Base-by-base conservation (phyloP, 305 asterid genomes). In the Fraxinus platypoda region DNA sequence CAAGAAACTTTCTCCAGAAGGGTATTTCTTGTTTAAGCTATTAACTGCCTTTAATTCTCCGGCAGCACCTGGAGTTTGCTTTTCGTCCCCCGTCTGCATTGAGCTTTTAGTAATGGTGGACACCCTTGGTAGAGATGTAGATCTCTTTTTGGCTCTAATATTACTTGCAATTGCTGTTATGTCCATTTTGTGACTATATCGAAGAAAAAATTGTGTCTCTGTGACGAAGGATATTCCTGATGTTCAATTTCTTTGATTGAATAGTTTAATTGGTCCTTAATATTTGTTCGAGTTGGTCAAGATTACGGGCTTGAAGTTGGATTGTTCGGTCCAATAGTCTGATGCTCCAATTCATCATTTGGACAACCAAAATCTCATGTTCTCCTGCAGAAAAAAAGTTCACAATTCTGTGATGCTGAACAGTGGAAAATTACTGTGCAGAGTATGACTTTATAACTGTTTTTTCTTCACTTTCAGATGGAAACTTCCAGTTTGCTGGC, bases 61-160 rank as follows among this genome's bases (percentile, higher is more conserved):
- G 17, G 62, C 57, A 71, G 33, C 82, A 35, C 62, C 19, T 6
- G 83, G 25, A 17, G 31, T 78, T 41, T 59, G 83, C 57, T 83
- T 82, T 21, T 77, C 91, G 30, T 54, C 81, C 72, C 73, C 73
- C 75, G 31, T 80, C 85, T 81, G 87, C 78, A 75, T 80, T 19
- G 91, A 78, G 68, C 82, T 88, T 80, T 43, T 87, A 9, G 75
- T 78, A 78, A 85, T 46, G 77, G 82, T 57, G 52, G 95, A 89
- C 5, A 79, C 91, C 86, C 95, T 87, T 43, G 94, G 97, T 66
- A 91, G 97, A 71, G 97, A 91, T 35, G 86, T 71, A 6, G 94
- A 88, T 87, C 94, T 91, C 89, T 83, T 94, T 77, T 77, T 89
- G 7, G 59, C 74, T 87, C 89, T 89, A 62, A 81, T 80, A 81